Percentiles rank a stretch among this genome's conserved stretches.
Conservation (phyloP, 495 filamentous ascomycete genomes). For the Lasiosphaeriaceae sp. region DNA sequence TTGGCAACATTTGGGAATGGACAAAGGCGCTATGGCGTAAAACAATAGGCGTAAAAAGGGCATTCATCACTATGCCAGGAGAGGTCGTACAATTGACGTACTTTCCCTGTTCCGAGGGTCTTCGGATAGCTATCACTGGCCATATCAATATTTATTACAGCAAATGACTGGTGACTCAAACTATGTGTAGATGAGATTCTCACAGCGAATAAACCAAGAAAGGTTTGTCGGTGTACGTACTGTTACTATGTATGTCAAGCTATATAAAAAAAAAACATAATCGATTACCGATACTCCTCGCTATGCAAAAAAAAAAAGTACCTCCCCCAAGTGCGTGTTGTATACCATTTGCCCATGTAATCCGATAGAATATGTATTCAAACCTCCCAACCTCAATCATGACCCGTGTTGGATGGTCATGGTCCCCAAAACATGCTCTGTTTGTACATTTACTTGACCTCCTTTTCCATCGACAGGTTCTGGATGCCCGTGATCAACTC, state of each 20-base stretch:
- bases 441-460: conserved; percentile 13
- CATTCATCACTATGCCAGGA: no score
- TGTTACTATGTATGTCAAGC: background rate
- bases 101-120: no score
- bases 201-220: no score
- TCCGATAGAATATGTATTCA: background rate
- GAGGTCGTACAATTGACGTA: no score
- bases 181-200: no score
- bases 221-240: no score
- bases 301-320: conserved; percentile 21
- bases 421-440: background rate
- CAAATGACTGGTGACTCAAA: no score
- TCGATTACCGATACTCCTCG: conserved; percentile 19
- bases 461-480: conserved; percentile 35
- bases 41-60: no score
- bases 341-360: background rate
- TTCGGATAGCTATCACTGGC: no score
- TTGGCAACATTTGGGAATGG: no score
- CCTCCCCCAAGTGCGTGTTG: background rate
- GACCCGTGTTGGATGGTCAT: background rate
- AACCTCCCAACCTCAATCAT: background rate
- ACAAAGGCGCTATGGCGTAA: no score
- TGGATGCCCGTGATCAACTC: conserved; percentile 50
- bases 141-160: no score
- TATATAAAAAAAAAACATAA: background rate